phyloP scores from a whole-genome alignment of 176 grass and related monocot genomes.

The Oryza nivara region DNA sequence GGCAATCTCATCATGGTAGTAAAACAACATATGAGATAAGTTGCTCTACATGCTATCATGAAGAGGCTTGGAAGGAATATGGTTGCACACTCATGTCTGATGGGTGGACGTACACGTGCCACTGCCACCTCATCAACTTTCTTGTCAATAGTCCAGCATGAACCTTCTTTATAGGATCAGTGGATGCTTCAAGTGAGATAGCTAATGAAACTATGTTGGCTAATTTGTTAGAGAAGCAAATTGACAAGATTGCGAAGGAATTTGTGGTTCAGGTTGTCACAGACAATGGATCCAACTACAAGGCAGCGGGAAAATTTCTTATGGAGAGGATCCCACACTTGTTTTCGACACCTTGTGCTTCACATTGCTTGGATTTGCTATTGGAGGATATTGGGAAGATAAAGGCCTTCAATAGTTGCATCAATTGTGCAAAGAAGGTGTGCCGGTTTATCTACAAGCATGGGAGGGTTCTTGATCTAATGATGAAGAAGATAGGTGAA shows the following conservation, averaged over 20 bases:
- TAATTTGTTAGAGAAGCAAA: neutral
- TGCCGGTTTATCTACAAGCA: constrained; percentile 1
- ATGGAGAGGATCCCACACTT: neutral
- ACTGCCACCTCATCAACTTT: neutral
- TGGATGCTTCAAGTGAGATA: too few relatives aligned
- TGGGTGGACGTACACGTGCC: neutral
- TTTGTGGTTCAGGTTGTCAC: neutral
- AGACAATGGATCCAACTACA: neutral
- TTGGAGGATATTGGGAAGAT: neutral
- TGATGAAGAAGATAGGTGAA: neutral
- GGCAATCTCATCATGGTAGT: constrained; percentile 4
- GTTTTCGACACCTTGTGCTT: constrained; percentile 11
- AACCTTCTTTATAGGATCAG: neutral
- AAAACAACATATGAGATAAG: neutral
- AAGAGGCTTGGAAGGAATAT: neutral
- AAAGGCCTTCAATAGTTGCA: neutral
- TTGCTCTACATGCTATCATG: neutral
- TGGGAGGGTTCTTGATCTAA: neutral
- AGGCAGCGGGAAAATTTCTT: neutral
- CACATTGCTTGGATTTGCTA: neutral
- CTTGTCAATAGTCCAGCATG: neutral
- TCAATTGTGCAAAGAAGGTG: neutral
- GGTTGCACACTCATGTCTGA: neutral
- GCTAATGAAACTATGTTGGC: neutral
- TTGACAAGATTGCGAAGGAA: neutral